These are phyloP conservation scores for Exophiala calicioides DNA, from an alignment of 2,329 filamentous ascomycete species.

Conservation along the genomic window DNA sequence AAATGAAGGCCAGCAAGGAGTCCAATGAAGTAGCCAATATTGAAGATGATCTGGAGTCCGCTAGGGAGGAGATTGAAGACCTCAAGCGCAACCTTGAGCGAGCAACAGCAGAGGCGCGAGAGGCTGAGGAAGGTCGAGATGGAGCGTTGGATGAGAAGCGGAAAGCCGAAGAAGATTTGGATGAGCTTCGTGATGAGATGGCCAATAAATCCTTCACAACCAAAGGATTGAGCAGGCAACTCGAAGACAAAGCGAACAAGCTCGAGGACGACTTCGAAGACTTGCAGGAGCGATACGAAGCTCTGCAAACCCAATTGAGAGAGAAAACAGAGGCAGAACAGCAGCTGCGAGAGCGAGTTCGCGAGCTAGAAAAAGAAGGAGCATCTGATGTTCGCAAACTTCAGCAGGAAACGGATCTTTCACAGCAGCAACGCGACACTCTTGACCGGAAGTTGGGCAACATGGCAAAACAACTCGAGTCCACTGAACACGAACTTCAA, in stretches of 20 bases:
- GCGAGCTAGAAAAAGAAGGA: conserved; percentile 42
- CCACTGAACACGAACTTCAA: conserved; percentile 62
- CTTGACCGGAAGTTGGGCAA: conserved; percentile 48
- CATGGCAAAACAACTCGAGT: conserved; percentile 48
- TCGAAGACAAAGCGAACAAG: conserved; percentile 68
- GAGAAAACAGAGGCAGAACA: conserved; percentile 45
- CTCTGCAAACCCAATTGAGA: conserved; percentile 47
- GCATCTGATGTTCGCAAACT: conserved; percentile 41
- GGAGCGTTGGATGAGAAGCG: conserved; percentile 56
- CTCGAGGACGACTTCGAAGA: conserved; percentile 67
- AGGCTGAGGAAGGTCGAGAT: conserved; percentile 47
- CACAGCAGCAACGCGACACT: conserved; percentile 46
- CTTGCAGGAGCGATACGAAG: conserved; percentile 48
- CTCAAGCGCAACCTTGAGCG: conserved; percentile 44
- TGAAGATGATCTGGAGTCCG: conserved; percentile 51
- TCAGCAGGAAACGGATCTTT: conserved; percentile 47
- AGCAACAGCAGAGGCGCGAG: conserved; percentile 39
- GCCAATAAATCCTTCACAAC: conserved; percentile 76
- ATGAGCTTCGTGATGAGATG: conserved; percentile 71
- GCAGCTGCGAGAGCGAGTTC: conserved; percentile 45
- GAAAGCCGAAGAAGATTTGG: conserved; percentile 56
- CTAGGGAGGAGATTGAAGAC: conserved; percentile 46
- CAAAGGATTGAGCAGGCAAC: conserved; percentile 71
- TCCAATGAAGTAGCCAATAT: conserved; percentile 48
- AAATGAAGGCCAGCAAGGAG: conserved; percentile 49